Evolutionary conservation across 192 early-diverging fungal species (phyloP), one percentile per base, ranked within the genome.

Genomic region (Umbelopsis vinacea): DNA sequence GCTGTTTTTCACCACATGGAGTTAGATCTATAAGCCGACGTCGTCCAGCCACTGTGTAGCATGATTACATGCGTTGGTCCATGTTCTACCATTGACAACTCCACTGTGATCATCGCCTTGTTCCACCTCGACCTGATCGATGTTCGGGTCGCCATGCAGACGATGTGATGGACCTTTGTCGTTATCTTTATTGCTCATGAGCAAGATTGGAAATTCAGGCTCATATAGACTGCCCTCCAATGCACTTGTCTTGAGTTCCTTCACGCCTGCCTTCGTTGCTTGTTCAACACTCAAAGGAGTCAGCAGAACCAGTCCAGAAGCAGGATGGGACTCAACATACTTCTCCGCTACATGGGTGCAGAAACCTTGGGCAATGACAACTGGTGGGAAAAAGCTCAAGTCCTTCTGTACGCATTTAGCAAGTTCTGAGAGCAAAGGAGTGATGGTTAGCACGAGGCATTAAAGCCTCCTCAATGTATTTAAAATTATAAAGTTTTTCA

Each of bases 301-400:
- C 7, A 82, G 74, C 1, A 82, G 67, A 4, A 82, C 77, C 43
- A 82, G 47, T 17, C 74, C 81, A 45, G 74, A 74, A 29, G 78
- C 81, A 40, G 81, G 81, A 29, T 82, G 75, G 12, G 81, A 82
- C 38, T 82, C 81, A 37, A 82, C 77, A 71, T 82, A 82, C 9
- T 76, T 76, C 22, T 79, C 71, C 7, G 81, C 81, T 11, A 76
- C 72, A 15, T 79, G 26, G 0, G 81, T 76, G 46, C 78, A 74
- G 21, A 79, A 66, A 10, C 81, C 81, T 67, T 82, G 77, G 4
- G 81, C 81, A 23, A 82, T 82, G 46, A 82, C 21, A n/a, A 82
- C 76, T 12, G 81, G 81, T 21, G 77, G 81, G 24, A 71, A 82
- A 33, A 76, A 82, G 6, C 77, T 73, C 15, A 79, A 69, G 54